Conservation (phyloP, 179 eudicot species). For the Sideroxylon spinosum region DNA sequence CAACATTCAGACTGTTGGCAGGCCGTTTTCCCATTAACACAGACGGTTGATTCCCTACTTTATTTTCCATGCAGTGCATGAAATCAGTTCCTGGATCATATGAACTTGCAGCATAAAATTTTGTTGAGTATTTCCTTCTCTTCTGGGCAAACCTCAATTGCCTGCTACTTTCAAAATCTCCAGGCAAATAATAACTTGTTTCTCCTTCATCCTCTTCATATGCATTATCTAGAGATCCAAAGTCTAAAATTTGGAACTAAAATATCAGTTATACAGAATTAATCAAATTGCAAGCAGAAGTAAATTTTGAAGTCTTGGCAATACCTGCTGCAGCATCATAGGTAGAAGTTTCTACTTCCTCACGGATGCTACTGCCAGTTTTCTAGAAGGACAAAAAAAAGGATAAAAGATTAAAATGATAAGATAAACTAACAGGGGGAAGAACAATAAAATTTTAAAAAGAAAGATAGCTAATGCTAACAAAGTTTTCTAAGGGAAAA, state of each 20-base stretch:
- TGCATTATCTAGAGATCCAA: conserved; percentile 55
- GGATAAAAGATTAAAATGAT: not conserved
- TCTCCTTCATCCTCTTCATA: conserved; percentile 88
- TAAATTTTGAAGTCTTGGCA: conserved; percentile 11
- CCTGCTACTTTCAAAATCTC: conserved; percentile 48
- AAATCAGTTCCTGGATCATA: conserved; percentile 58
- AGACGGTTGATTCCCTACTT: conserved; percentile 45
- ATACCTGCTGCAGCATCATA: conserved; percentile 70
- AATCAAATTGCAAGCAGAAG: conserved; percentile 6
- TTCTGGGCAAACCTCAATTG: conserved; percentile 47
- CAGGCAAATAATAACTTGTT: conserved; percentile 50
- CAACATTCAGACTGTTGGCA: conserved; percentile 53
- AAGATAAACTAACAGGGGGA: conserved; percentile 13
- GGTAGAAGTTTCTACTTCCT: conserved; percentile 59
- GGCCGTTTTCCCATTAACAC: conserved; percentile 55
- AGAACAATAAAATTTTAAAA: not conserved
- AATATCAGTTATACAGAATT: conserved; percentile 9
- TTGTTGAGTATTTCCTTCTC: conserved; percentile 48
- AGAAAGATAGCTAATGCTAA: no score
- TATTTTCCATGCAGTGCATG: conserved; percentile 52
- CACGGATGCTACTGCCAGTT: conserved; percentile 52
- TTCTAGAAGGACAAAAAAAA: conserved; percentile 30
- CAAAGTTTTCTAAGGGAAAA: conserved; percentile 37
- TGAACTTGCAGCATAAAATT: conserved; percentile 45
- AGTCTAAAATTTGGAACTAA: conserved; percentile 31